Percentiles rank a stretch among this genome's conserved stretches.
Evolutionary conservation across 768 basidiomycete genomes (phyloP).

Genomic region (Psilocybe cyanescens): DNA sequence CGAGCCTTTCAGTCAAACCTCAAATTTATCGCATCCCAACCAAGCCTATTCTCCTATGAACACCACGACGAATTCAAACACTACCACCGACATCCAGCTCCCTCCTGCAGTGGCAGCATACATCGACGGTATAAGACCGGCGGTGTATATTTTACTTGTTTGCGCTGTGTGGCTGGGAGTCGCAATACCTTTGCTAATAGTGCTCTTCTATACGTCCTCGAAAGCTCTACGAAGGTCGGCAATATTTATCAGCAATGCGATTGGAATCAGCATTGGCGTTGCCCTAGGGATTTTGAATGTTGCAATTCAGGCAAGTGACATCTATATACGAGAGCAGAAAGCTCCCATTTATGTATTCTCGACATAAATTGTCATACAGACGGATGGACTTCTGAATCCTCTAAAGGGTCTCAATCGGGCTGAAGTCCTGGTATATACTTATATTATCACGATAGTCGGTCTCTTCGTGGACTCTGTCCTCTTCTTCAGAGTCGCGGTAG

Average conservation of each 20-base stretch:
- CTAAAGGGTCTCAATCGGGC: background rate
- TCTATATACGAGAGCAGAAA: too few relatives aligned
- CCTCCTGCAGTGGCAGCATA: background rate
- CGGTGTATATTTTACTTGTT: background rate
- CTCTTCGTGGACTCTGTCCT: background rate
- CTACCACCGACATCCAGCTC: background rate
- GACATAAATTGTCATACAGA: background rate
- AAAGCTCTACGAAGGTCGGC: too few relatives aligned
- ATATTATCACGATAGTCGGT: background rate
- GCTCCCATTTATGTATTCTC: too few relatives aligned
- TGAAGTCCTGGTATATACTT: background rate
- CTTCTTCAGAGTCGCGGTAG: background rate
- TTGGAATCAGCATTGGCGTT: too few relatives aligned
- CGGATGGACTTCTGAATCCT: background rate
- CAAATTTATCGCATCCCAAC: too few relatives aligned
- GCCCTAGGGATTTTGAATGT: too few relatives aligned
- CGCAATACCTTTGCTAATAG: background rate
- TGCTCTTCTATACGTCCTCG: too few relatives aligned
- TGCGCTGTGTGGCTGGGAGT: background rate
- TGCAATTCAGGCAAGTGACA: too few relatives aligned
- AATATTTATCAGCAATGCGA: too few relatives aligned
- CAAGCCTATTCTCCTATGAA: background rate
- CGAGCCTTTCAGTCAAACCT: too few relatives aligned
- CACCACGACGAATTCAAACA: background rate
- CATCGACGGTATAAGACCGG: background rate